Base-by-base conservation (phyloP, 148 eudicot species). In the Limonium bicolor region DNA sequence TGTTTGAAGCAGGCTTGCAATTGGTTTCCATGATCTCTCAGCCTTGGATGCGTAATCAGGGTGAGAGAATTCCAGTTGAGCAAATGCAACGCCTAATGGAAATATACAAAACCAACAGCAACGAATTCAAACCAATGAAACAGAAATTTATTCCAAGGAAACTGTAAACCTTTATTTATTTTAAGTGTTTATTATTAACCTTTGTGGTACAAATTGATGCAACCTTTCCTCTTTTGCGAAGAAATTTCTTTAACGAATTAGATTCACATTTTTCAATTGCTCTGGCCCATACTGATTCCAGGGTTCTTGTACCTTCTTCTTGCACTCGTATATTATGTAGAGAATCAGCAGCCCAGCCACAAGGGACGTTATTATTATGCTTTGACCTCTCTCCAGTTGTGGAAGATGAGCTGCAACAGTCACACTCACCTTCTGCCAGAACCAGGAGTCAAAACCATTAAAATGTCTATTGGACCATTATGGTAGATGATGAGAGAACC, bases 1-100 rank as follows among this genome's bases (percentile, higher is more conserved):
- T 13, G 67, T 50, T 31, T 85, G 95, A 63, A 92, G 80, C 23
- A 86, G 59, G 54, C 69, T 64, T 34, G 95, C 99, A 14, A 92
- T 81, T 44, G 51, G 29, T 66, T 85, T 81, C 95, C 95, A 85
- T 32, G 88, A 85, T 53, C 71, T 85, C 56, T 92, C 99, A n/a
- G 94, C 99, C 65, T 81, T 92, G 4, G 75, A 58, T 30, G 74
- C 94, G 38, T 73, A 53, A 54, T 69, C 64, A 1, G 80, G 71
- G 32, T 63, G 68, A 48, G 42, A 67, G 50, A 92, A 92, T 47
- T 77, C 88, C 64, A 92, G 39, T 50, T 81, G 82, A 20, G 73
- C 95, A 49, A 85, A 71, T 21, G 90, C 88, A 25, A 76, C 25
- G 58, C 85, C 95, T 92, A 58, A 20, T 23, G 15, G 5, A 40